Evolutionary conservation across 2,329 filamentous ascomycete genomes (phyloP).

Genomic region (Penicillium vulpinum): DNA sequence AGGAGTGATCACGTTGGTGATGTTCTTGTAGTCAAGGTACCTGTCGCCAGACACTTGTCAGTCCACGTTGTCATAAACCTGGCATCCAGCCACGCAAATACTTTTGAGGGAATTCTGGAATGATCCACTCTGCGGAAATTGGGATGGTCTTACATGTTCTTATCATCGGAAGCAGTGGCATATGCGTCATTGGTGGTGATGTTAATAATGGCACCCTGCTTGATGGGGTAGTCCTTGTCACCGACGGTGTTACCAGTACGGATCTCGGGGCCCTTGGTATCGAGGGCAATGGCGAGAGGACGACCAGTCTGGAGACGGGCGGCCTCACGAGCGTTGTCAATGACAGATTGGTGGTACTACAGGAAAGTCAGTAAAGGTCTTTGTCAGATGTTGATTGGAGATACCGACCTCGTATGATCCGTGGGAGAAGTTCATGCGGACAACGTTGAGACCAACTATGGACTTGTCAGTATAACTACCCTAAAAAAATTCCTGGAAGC

Average conservation of each 20-base stretch:
- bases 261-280: conserved; percentile 83
- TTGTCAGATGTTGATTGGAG: background rate
- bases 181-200: conserved; percentile 97
- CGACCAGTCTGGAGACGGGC: conserved; percentile 76
- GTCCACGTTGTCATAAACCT: conserved; percentile 3
- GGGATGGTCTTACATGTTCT: conserved; percentile 75
- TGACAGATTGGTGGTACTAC: conserved; percentile 95
- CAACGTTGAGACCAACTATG: conserved; percentile 85
- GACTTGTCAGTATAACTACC: conserved; percentile 20
- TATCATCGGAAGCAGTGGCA: conserved; percentile 75
- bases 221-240: conserved; percentile 77
- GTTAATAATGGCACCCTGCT: conserved; percentile 81
- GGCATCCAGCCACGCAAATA: background rate
- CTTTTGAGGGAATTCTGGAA: background rate
- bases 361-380: conserved; percentile 16
- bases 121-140: background rate
- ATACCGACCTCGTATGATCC: conserved; percentile 71
- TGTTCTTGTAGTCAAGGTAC: conserved; percentile 99
- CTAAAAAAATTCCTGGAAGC: background rate
- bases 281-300: conserved; percentile 91
- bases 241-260: conserved; percentile 73
- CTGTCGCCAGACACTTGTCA: conserved; percentile 46
- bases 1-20: conserved; percentile 91
- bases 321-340: conserved; percentile 89
- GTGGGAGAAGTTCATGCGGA: conserved; percentile 99